Base-by-base conservation (phyloP, 2,329 filamentous ascomycete species). In the Cercospora citrullina region DNA sequence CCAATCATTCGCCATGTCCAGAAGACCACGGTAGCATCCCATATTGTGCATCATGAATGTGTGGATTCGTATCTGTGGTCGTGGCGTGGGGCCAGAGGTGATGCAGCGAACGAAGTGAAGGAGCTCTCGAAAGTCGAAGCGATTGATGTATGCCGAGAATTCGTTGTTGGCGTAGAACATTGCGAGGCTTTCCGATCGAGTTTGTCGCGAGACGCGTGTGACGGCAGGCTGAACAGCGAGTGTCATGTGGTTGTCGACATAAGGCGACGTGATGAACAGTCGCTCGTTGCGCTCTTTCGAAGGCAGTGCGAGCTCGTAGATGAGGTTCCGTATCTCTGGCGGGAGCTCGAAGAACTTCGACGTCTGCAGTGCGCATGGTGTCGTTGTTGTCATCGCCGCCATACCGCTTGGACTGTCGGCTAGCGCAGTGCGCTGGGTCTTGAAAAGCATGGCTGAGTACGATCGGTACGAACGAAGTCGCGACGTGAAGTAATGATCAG, bases 81-180 rank as follows among this genome's bases (percentile, higher is more conserved):
- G 16, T 18, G 51, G 51, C 5, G n/a, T 7, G 10, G 65, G 60
- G 5, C 60, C 60, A 31, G 65, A 59, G 7, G 53, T 63, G 53
- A 63, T 36, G 39, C 65, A 67, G 12, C 60, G 48, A 21, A 67
- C 33, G 26, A 63, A 63, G 21, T 60, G 60, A 8, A 67, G n/a
- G 9, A 67, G 53, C 10, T 63, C 23, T 2, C 28, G 60, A 14
- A 67, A 64, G 16, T 64, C 53, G 53, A 67, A 67, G 30, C 60
- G 55, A 36, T 60, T 53, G 60, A 71, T 69, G 61, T 68, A 68
- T 7, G 69, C 69, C 8, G 33, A 55, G 30, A 71, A 71, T 12
- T 53, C 64, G 63, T 62, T 69, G 58, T 65, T 67, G n/a, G 53
- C 60, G 57, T 72, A 72, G 64, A 72, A 72, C 63, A 71, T 69